Evolutionary conservation across 208 protist genomes (phyloP).

Genomic region (Borovskyia barvae): DNA sequence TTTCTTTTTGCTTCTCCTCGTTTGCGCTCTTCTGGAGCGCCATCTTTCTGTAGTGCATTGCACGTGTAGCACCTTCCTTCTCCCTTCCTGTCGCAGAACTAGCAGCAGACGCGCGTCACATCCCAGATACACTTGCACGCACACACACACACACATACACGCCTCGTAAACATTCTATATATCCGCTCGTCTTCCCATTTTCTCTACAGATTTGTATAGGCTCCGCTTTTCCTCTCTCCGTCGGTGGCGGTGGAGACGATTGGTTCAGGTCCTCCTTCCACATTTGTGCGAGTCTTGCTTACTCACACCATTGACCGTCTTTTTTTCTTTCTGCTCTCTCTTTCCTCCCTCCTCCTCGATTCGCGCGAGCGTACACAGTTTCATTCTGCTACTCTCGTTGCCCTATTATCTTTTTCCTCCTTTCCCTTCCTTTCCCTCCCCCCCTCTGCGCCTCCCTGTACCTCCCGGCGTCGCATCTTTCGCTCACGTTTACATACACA

Average conservation of each 20-base stretch:
- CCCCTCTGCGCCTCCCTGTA: not conserved
- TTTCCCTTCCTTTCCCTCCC: not conserved
- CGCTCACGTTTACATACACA: too few species aligned
- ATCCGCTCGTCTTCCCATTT: slow-evolving; percentile 2
- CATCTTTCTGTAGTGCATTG: slow-evolving; percentile 4
- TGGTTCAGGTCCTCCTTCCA: too few species aligned
- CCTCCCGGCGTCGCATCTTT: not conserved
- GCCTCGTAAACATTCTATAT: slow-evolving; percentile 1
- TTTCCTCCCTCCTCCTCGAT: not conserved
- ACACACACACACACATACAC: slow-evolving; percentile 8
- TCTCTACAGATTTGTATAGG: not conserved
- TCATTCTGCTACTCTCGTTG: too few species aligned
- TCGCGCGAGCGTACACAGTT: too few species aligned
- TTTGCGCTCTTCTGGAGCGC: not conserved
- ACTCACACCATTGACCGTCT: not conserved
- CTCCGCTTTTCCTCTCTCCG: not conserved
- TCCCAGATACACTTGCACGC: slow-evolving; percentile 9
- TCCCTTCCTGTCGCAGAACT: not conserved
- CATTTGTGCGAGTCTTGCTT: slow-evolving; percentile 1
- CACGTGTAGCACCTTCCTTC: not conserved
- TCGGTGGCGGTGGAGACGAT: too few species aligned
- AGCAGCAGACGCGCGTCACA: not conserved
- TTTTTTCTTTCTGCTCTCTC: not conserved
- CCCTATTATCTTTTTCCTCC: not conserved
- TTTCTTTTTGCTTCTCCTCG: not conserved